Base-by-base conservation (phyloP, 2,329 filamentous ascomycete species). In the Laburnicola sp. region DNA sequence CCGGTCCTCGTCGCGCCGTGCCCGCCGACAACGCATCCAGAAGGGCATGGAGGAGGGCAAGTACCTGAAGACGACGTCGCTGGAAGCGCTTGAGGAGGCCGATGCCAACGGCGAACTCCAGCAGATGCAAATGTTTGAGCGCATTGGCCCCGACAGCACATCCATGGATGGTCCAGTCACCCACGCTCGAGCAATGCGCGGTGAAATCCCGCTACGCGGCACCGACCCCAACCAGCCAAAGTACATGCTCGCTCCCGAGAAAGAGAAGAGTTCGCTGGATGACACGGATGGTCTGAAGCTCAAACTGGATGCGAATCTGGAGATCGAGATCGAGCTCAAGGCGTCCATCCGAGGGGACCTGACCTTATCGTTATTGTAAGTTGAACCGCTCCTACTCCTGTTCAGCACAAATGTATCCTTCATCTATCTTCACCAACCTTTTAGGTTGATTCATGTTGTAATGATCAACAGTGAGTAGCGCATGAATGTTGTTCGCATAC, bases 301-400 rank as follows among this genome's bases (percentile, higher is more conserved):
- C 67, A 82, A 86, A 32, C 76, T 94, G 22, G 89, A 92, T 68
- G 76, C 91, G 48, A 91, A 92, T 72, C 78, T 94, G 50, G 89
- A 94, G 60, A 81, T 94, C 43, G 89, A 94, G 73, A 89, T 94
- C 55, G 87, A 91, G 64, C 80, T 94, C 54, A 94, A 94, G 79
- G 89, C 89, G 21, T 86, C 87, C 72, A 91, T 94, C 59, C 86
- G 91, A 64, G 91, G 91, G 66, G 91, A 95, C 75, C 75, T 95
- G 58, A 91, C 89, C 30, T 74, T 94, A 58, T 87, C 86, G 58
- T 79, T 94, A 66, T 83, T 88, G 87, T 90, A 81, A 78, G 84
- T 86, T n/a, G 30, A 11, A 21, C 2, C 35, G 37, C 45, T 38
- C 35, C 28, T 31, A 41, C 53, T 45, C 41, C 35, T 16, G 22